Evolutionary conservation across 2,329 filamentous ascomycete species (phyloP).

Genomic region (Fusarium nelsonii): DNA sequence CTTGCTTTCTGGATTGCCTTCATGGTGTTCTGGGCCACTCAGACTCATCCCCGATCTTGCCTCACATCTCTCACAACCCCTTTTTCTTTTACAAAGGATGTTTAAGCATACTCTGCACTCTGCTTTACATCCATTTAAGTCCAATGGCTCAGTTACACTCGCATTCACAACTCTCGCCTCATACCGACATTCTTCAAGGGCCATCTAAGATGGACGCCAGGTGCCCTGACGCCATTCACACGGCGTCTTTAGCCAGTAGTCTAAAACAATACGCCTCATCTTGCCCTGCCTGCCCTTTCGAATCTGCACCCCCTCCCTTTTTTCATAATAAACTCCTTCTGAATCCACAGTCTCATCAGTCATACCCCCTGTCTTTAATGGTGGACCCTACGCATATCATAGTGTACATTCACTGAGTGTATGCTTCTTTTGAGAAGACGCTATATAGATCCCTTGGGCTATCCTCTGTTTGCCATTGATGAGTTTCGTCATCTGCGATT

Average conservation of each 20-base stretch:
- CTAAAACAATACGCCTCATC: conserved; percentile 46
- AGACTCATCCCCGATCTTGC: conserved; percentile 31
- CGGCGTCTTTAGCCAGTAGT: conserved; percentile 38
- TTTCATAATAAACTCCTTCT: conserved; percentile 30
- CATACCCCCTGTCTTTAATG: conserved; percentile 42
- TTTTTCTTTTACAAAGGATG: conserved; percentile 10
- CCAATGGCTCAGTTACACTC: conserved; percentile 29
- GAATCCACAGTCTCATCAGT: conserved; percentile 41
- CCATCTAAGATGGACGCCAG: conserved; percentile 15
- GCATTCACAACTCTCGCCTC: conserved; percentile 14
- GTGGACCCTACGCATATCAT: conserved; percentile 42
- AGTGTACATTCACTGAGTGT: conserved; percentile 27
- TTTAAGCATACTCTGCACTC: conserved; percentile 5
- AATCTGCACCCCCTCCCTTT: conserved; percentile 38
- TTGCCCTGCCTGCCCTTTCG: conserved; percentile 40
- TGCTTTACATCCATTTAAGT: not conserved
- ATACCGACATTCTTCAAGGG: conserved; percentile 14
- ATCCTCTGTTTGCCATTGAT: conserved; percentile 40
- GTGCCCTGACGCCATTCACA: conserved; percentile 42
- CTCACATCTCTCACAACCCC: conserved; percentile 26
- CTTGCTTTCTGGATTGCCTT: conserved; percentile 25
- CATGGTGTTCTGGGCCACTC: conserved; percentile 42
- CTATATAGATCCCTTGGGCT: conserved; percentile 46
- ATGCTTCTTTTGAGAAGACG: conserved; percentile 39
- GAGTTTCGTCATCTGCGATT: conserved; percentile 46